Evolutionary conservation across 257 asterid genomes (phyloP).

Genomic region (Przewalskia tangutica): DNA sequence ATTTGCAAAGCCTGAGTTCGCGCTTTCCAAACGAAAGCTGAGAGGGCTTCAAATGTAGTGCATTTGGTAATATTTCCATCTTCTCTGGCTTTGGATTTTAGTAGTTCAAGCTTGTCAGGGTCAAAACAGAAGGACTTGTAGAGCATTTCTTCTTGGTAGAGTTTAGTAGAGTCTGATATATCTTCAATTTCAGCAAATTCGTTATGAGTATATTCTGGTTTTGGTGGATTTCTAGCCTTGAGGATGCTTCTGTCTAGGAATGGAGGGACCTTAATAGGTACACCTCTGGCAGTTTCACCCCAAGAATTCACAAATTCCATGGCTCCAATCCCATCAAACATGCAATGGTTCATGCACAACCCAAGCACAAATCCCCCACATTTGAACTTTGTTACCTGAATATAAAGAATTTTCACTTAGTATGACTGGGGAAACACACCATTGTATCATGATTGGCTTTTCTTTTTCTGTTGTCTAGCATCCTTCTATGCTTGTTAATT

Average conservation of each 20-base stretch:
- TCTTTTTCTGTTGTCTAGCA: neutral
- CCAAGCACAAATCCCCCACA: slow-evolving; percentile 93
- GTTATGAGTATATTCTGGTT: slow-evolving; percentile 49
- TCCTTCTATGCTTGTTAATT: neutral
- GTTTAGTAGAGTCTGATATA: slow-evolving; percentile 41
- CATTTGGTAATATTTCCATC: slow-evolving; percentile 38
- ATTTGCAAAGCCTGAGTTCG: slow-evolving; percentile 54
- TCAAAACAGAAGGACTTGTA: slow-evolving; percentile 64
- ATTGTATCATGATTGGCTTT: neutral
- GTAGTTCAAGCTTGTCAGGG: slow-evolving; percentile 51
- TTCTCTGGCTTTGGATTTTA: slow-evolving; percentile 40
- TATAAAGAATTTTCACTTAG: neutral
- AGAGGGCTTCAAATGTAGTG: slow-evolving; percentile 79
- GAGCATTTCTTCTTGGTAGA: slow-evolving; percentile 54
- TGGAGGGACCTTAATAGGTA: slow-evolving; percentile 43
- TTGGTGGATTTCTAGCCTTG: slow-evolving; percentile 59
- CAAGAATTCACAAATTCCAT: slow-evolving; percentile 84
- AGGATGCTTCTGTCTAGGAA: slow-evolving; percentile 67
- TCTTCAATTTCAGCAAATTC: slow-evolving; percentile 74
- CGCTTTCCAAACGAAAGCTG: slow-evolving; percentile 75
- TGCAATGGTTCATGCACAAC: slow-evolving; percentile 79
- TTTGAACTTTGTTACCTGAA: slow-evolving; percentile 74
- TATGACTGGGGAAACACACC: neutral
- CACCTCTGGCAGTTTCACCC: slow-evolving; percentile 74
- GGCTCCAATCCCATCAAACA: slow-evolving; percentile 87